Conservation (phyloP, 441 rosid species). For the Mallotus japonicus region DNA sequence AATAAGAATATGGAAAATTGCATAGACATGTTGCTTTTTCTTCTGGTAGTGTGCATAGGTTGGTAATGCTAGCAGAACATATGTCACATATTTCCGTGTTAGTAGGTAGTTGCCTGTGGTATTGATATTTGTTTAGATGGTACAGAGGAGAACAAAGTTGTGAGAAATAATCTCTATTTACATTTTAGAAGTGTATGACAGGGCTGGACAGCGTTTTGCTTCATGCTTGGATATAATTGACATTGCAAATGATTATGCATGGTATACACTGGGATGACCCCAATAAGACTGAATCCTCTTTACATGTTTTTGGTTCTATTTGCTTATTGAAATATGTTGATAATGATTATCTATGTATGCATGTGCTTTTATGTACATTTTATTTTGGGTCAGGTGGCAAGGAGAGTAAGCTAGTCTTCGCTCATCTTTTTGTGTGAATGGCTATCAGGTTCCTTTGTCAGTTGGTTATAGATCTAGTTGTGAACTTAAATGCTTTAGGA, state of each 20-base stretch:
- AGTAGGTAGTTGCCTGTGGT: background rate
- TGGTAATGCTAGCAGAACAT: background rate
- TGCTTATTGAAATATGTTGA: background rate
- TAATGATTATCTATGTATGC: background rate
- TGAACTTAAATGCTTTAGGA: background rate
- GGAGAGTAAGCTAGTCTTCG: conserved; percentile 4
- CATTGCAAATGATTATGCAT: background rate
- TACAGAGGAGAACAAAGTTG: background rate
- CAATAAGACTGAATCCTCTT: background rate
- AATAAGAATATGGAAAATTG: background rate
- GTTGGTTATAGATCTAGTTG: background rate
- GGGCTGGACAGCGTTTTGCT: background rate
- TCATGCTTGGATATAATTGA: background rate
- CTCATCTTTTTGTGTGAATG: background rate
- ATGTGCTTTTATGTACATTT: background rate
- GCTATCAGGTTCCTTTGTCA: background rate
- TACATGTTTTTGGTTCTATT: background rate
- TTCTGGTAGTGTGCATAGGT: background rate
- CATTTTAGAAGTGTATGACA: background rate
- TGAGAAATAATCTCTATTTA: background rate
- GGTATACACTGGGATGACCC: background rate
- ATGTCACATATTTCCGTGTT: background rate
- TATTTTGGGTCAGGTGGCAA: conserved; percentile 5
- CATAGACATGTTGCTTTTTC: background rate
- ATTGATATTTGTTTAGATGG: background rate